Evolutionary conservation across 495 filamentous ascomycete genomes (phyloP).

Genomic region (Aspergillus funiculosus): DNA sequence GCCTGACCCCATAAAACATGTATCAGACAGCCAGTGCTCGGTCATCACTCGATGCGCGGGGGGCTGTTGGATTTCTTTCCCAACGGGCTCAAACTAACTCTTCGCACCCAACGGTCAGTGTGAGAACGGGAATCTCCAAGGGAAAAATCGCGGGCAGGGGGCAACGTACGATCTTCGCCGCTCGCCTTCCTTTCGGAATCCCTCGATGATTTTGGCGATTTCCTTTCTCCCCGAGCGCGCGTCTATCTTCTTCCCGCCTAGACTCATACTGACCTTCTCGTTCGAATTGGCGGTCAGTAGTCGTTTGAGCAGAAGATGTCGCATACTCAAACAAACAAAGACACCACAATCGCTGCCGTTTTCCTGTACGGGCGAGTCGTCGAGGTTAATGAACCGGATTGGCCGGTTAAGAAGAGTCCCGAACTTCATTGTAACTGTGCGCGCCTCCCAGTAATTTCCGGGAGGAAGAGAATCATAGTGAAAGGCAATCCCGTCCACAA

Average conservation of each 20-base stretch:
- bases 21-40: background rate
- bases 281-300: conserved; percentile 68
- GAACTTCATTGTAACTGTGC: conserved; percentile 56
- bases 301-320: conserved; percentile 74
- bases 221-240: conserved; percentile 70
- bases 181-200: conserved; percentile 74
- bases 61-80: conserved; percentile 40
- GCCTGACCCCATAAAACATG: no score
- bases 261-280: conserved; percentile 88
- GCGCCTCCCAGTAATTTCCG: conserved; percentile 68
- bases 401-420: conserved; percentile 54
- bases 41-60: conserved; percentile 38
- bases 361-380: conserved; percentile 85
- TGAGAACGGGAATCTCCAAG: no score
- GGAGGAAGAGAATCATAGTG: conserved; percentile 91
- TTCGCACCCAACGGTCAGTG: no score
- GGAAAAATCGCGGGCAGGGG: no score
- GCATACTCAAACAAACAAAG: conserved; percentile 91
- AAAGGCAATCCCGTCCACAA: conserved; percentile 86
- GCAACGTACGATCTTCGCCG: conserved; percentile 64
- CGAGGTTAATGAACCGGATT: conserved; percentile 67
- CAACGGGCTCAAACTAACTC: conserved; percentile 26
- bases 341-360: conserved; percentile 93
- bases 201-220: conserved; percentile 82
- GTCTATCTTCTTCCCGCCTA: conserved; percentile 74